Base-by-base conservation (phyloP, 768 basidiomycete genomes). In the Hydnum rufescens region DNA sequence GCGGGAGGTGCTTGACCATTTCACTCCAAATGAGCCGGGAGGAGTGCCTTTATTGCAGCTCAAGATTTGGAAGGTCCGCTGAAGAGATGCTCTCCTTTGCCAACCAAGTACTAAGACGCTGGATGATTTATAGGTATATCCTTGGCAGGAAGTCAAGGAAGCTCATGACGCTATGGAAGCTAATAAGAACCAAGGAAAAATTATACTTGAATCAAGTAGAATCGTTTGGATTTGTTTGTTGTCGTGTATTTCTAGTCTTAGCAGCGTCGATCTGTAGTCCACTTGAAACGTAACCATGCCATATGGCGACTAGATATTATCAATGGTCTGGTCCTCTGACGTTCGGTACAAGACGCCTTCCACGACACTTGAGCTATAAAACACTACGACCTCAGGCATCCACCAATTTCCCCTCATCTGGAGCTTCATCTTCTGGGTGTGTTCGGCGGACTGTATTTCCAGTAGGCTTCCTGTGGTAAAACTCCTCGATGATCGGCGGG, bases 401-500 rank as follows among this genome's bases (percentile, higher is more conserved):
- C 13, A 47, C 26, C 25, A 47, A 26, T 3, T 55, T 55, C 18
- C 54, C 54, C 52, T 66, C 71, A 58, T 74, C 70, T 54, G 64
- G 68, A 42, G 66, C 70, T 60, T 66, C 72, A 56, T 70, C 73
- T 64, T 70, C 67, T 52, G 74, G 34, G 19, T 39, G 34, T 8
- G 34, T 8, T 8, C 8, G 8, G 25, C 8, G 13, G 26, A 25
- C 13, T 47, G 70, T 54, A 69, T 62, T 80, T 72, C 74, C 80
- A 49, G 70, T 73, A 34, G 76, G 65, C 70, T 92, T 90, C 61
- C 89, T 81, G 43, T 75, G 81, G 62, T 95, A 95, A 66, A 82
- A 95, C 67, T 95, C 90, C 56, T 75, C 76, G 61, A 95, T 81
- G 63, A 95, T 92, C 78, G 88, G 88, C 61, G 90, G 90, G 64